These are phyloP conservation scores for Alternaria consortialis DNA, from an alignment of 2,329 filamentous ascomycete genomes.

Conservation along the genomic window DNA sequence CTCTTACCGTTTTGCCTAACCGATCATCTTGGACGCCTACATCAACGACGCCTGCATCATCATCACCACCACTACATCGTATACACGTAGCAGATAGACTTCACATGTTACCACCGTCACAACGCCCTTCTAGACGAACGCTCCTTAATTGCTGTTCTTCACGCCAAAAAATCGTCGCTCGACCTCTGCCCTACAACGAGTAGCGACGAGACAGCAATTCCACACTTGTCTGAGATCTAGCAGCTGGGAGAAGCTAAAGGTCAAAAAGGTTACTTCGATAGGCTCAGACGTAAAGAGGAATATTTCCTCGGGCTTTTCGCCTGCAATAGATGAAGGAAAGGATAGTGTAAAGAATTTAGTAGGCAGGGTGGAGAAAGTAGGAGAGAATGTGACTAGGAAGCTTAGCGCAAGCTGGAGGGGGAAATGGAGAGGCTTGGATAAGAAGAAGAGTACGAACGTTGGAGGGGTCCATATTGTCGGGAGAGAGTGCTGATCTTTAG, in stretches of 20 bases:
- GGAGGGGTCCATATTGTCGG: neutral
- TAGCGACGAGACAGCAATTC: neutral
- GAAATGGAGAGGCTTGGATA: neutral
- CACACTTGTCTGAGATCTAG: neutral
- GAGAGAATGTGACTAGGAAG: neutral
- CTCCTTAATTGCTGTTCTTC: neutral
- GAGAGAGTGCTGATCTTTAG: neutral
- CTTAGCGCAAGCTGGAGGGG: conserved; percentile 1
- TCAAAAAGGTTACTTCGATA: neutral
- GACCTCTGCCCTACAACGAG: neutral
- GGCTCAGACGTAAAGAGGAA: conserved; percentile 3
- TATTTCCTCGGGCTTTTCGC: neutral
- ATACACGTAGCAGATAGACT: neutral
- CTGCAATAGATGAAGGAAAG: neutral
- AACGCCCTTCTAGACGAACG: neutral
- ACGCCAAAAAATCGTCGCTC: neutral
- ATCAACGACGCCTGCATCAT: neutral
- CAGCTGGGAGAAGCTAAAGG: conserved; percentile 1
- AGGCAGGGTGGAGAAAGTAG: neutral
- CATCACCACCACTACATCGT: neutral
- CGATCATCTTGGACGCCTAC: neutral
- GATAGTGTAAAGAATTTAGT: neutral
- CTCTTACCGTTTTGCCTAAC: neutral
- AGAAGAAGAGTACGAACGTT: neutral
- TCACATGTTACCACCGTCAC: neutral